These are phyloP conservation scores for Trametes polyzona DNA, from an alignment of 1,284 basidiomycete genomes.

Conservation along the genomic window DNA sequence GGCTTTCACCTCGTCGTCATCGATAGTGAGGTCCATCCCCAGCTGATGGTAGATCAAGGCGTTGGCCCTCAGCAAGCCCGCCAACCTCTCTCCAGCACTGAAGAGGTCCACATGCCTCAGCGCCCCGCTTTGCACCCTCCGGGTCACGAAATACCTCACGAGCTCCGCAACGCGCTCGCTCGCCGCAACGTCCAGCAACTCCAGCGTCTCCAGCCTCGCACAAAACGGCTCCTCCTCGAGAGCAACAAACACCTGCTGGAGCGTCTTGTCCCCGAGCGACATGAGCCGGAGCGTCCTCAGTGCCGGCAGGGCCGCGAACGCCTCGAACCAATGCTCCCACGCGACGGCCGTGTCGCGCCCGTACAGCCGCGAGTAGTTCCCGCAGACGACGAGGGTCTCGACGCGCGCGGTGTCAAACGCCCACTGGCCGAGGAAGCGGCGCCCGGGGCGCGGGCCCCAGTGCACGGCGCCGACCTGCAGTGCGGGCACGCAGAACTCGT, in stretches of 20 bases:
- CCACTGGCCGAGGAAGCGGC: constrained; percentile 4
- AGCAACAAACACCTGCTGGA: neutral
- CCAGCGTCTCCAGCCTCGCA: constrained; percentile 8
- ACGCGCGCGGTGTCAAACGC: constrained; percentile 3
- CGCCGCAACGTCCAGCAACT: constrained; percentile 1
- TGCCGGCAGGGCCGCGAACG: constrained; percentile 2
- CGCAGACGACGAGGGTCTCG: constrained; percentile 12
- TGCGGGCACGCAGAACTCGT: constrained; percentile 4
- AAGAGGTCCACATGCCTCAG: neutral
- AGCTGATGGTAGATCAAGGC: no score
- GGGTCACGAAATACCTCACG: neutral
- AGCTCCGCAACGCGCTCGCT: neutral
- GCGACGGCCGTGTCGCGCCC: neutral
- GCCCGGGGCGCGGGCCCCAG: neutral
- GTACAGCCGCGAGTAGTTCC: neutral
- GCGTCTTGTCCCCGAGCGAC: neutral
- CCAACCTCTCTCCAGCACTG: no score
- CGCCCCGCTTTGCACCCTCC: neutral
- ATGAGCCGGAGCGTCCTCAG: constrained; percentile 11
- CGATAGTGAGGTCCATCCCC: neutral
- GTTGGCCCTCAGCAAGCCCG: no score
- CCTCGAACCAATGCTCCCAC: neutral
- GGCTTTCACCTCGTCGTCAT: neutral
- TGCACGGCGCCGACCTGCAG: neutral
- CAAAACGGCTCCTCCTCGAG: neutral